Evolutionary conservation across 73 alveolate species (phyloP).

Genomic region (Stentor coeruleus): DNA sequence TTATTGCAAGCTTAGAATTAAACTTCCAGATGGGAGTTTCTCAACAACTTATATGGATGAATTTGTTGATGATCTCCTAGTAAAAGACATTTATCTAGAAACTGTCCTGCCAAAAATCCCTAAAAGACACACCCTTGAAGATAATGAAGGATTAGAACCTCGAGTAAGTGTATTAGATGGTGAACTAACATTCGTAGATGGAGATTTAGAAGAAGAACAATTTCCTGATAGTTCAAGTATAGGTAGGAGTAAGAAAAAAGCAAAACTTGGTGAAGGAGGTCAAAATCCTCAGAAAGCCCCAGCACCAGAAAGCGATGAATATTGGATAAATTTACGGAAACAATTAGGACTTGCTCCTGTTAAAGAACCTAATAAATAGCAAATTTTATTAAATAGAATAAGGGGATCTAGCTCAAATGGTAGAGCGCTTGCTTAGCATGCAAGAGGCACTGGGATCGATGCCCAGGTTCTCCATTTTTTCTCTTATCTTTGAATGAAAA

Average conservation of each 20-base stretch:
- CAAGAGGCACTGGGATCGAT: too few species aligned
- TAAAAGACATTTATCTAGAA: constrained; percentile 64
- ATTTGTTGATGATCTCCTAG: constrained; percentile 67
- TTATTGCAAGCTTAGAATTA: constrained; percentile 66
- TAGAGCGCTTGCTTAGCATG: too few species aligned
- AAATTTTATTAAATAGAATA: too few species aligned
- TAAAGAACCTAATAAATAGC: too few species aligned
- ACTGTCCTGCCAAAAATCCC: constrained; percentile 67
- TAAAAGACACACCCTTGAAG: constrained; percentile 74
- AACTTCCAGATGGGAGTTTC: constrained; percentile 61
- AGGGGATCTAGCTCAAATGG: too few species aligned
- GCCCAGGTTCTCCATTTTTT: too few species aligned
- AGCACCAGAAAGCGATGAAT: constrained; percentile 15
- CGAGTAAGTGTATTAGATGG: constrained; percentile 48
- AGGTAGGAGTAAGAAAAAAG: constrained; percentile 19
- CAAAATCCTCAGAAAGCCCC: constrained; percentile 21
- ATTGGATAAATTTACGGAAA: constrained; percentile 1
- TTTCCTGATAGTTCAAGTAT: constrained; percentile 5
- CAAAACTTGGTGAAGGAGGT: constrained; percentile 26
- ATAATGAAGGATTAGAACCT: constrained; percentile 53
- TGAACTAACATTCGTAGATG: constrained; percentile 49
- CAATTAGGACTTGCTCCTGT: constrained; percentile 21
- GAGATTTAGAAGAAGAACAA: constrained; percentile 41
- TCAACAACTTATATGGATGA: constrained; percentile 81
- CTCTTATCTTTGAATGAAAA: too few species aligned